Percentiles rank a stretch among this genome's conserved stretches.
Conservation (phyloP, 805 yeast species). For the Ogataea degrootiae region DNA sequence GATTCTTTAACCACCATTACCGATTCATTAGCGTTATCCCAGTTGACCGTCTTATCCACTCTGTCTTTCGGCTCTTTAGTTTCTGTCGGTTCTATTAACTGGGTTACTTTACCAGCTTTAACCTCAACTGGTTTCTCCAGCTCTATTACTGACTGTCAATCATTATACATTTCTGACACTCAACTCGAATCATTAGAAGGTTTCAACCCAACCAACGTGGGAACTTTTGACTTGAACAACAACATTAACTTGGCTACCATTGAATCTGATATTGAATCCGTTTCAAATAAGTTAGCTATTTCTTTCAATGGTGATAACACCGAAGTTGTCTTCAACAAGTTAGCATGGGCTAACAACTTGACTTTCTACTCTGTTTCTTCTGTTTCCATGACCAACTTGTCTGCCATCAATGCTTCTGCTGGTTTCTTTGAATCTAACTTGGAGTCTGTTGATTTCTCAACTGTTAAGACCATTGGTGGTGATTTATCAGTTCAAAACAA, state of each 20-base stretch:
- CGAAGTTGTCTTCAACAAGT: conserved; percentile 60
- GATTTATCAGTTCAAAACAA: conserved; percentile 74
- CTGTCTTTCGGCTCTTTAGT: conserved; percentile 74
- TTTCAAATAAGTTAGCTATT: conserved; percentile 69
- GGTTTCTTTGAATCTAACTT: conserved; percentile 74
- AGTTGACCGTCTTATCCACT: conserved; percentile 60
- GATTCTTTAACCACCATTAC: conserved; percentile 72
- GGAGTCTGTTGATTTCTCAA: conserved; percentile 47
- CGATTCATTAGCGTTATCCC: conserved; percentile 58
- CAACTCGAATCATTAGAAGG: conserved; percentile 65
- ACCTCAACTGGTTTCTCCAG: conserved; percentile 58
- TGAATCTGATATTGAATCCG: conserved; percentile 67
- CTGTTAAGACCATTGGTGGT: conserved; percentile 66
- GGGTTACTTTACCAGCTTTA: conserved; percentile 85
- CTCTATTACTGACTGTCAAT: conserved; percentile 70
- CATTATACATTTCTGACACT: conserved; percentile 70
- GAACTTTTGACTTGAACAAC: conserved; percentile 82
- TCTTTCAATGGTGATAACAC: conserved; percentile 82
- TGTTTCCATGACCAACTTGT: conserved; percentile 63
- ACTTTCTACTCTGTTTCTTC: conserved; percentile 77
- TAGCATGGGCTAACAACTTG: conserved; percentile 83
- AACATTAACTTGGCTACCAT: conserved; percentile 71
- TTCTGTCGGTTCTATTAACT: conserved; percentile 75
- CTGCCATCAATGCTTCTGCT: conserved; percentile 72
- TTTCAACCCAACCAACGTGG: conserved; percentile 42